These are phyloP conservation scores for Porcisia deanei DNA, from an alignment of 208 protist genomes.

Conservation along the genomic window DNA sequence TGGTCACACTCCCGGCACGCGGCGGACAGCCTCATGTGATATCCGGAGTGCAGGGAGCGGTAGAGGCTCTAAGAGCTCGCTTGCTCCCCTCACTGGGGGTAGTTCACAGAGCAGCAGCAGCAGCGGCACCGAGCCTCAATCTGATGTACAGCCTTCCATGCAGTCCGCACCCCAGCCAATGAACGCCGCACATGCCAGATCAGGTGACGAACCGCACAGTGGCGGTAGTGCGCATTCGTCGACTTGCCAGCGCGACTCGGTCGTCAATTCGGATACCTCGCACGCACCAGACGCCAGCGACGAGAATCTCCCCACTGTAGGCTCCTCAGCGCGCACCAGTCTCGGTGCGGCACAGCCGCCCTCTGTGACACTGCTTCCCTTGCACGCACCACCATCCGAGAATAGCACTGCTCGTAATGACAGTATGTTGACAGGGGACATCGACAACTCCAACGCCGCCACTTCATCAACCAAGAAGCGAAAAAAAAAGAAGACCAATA, in stretches of 20 bases:
- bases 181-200: not conserved
- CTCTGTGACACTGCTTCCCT: not conserved
- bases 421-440: not conserved
- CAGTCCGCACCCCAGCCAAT: not conserved
- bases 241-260: not conserved
- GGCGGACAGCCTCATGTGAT: not conserved
- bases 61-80: not conserved
- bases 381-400: not conserved
- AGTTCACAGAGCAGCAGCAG: not conserved
- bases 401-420: not conserved
- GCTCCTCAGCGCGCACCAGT: not conserved
- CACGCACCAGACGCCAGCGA: not conserved
- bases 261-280: not conserved
- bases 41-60: not conserved
- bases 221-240: not conserved
- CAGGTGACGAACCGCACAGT: not conserved
- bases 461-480: slow-evolving; percentile 20
- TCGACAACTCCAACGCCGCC: not conserved
- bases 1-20: not conserved
- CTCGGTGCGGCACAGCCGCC: not conserved
- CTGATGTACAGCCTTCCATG: not conserved
- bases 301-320: not conserved
- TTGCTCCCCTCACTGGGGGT: not conserved
- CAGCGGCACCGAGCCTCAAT: too few relatives aligned
- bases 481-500: slow-evolving; percentile 39